phyloP scores from a whole-genome alignment of 2,329 filamentous ascomycete species.

The Reticulascus tulasneorum region DNA sequence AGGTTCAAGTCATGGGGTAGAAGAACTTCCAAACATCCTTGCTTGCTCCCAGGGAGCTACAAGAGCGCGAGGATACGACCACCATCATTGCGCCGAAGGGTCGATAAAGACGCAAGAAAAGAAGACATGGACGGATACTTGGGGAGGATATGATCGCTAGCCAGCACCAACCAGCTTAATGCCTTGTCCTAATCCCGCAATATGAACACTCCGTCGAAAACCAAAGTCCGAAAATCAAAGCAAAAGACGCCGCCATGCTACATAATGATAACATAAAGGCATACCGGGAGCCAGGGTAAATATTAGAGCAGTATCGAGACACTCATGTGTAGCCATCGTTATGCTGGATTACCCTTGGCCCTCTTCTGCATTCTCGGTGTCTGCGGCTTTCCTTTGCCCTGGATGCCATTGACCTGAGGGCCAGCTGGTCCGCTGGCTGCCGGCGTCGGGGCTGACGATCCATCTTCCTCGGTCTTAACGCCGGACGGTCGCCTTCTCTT shows the following conservation, averaged over 20 bases:
- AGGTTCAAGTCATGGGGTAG: too few species aligned
- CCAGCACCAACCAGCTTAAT: conserved; percentile 10
- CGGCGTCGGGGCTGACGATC: conserved; percentile 45
- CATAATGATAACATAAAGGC: conserved; percentile 27
- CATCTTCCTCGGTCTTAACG: conserved; percentile 55
- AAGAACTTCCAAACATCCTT: conserved; percentile 7
- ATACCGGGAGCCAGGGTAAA: conserved; percentile 9
- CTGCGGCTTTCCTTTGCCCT: conserved; percentile 47
- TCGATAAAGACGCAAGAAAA: conserved; percentile 1
- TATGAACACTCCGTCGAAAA: conserved; percentile 16
- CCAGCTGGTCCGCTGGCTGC: conserved; percentile 29
- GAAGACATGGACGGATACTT: conserved; percentile 3
- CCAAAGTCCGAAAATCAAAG: conserved; percentile 15
- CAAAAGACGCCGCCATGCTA: conserved; percentile 32
- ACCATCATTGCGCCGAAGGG: not conserved
- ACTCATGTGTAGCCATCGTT: conserved; percentile 12
- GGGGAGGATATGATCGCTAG: conserved; percentile 4
- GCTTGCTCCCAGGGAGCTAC: conserved; percentile 1
- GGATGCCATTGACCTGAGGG: conserved; percentile 49
- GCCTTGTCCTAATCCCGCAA: conserved; percentile 13
- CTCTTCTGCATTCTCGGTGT: conserved; percentile 56
- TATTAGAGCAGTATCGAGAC: conserved; percentile 9
- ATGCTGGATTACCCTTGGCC: conserved; percentile 41
- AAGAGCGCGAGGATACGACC: too few species aligned
- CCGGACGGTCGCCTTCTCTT: conserved; percentile 55